Evolutionary conservation across 2,329 filamentous ascomycete species (phyloP).

Genomic region (Talaromyces sp.): DNA sequence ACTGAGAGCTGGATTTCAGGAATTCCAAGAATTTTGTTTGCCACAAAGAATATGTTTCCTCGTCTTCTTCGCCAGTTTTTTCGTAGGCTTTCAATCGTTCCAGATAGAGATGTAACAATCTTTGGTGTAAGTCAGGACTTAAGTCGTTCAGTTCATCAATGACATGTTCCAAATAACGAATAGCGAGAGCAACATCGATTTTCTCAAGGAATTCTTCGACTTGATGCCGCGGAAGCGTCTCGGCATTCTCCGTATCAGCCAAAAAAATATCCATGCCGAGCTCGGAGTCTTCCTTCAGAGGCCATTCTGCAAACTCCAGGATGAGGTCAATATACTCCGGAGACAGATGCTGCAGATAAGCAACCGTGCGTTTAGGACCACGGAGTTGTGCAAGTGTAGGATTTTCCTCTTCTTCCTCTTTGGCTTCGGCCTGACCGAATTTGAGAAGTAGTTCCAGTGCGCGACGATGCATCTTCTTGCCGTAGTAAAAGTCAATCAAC

Average conservation of each 20-base stretch:
- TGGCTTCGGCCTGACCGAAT: constrained; percentile 59
- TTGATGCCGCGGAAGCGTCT: constrained; percentile 73
- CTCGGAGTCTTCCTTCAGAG: constrained; percentile 66
- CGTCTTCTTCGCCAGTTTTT: constrained; percentile 36
- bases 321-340: constrained; percentile 87
- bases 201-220: constrained; percentile 71
- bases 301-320: constrained; percentile 88
- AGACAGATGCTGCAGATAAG: constrained; percentile 84
- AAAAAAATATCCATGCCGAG: constrained; percentile 90
- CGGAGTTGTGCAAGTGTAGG: constrained; percentile 56
- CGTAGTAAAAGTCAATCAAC: constrained; percentile 94
- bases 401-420: constrained; percentile 37
- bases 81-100: constrained; percentile 47
- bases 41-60: constrained; percentile 49
- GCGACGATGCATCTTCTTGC: constrained; percentile 86
- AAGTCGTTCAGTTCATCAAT: constrained; percentile 81
- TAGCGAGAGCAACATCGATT: constrained; percentile 68
- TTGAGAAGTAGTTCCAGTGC: constrained; percentile 77
- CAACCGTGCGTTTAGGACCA: constrained; percentile 78
- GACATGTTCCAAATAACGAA: constrained; percentile 84
- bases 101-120: constrained; percentile 70
- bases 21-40: constrained; percentile 70
- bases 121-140: constrained; percentile 83
- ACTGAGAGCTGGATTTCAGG: constrained; percentile 71
- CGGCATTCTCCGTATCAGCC: constrained; percentile 90